Base-by-base conservation (phyloP, 345 rosid species). In the Salix purpurea region DNA sequence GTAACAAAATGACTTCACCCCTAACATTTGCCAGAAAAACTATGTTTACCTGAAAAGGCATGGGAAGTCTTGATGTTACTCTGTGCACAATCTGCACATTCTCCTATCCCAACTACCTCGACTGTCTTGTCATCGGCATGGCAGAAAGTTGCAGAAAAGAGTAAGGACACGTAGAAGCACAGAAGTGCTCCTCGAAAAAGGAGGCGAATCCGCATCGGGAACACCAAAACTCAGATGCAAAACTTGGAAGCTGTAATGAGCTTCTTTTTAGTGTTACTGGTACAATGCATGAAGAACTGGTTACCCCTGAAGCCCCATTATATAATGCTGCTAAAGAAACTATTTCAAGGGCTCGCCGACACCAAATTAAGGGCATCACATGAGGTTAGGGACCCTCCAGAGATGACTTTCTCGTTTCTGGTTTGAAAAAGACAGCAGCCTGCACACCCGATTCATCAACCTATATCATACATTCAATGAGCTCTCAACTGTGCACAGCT, bases 31-130 rank as follows among this genome's bases (percentile, higher is more conserved):
- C 64, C 64, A 23, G 10, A 23, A 56, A n/a, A 23, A 58, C 64
- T 64, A 3, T 7, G 24, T 39, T 16, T 80, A 89, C 98, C 97
- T 82, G 89, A 77, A 78, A 88, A 90, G 12, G 91, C 96, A 64
- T 87, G 87, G 70, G 78, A 83, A 12, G 71, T 74, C 66, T 89
- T 83, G 67, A 87, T 70, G 54, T 81, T 84, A 48, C 39, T 79
- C 54, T 72, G 54, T 11, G 77, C 81, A 69, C 94, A 90, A 14
- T 86, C 94, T 37, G 86, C 85, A 82, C 97, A 90, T 84, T 92
- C 92, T 42, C 90, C 93, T 34, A 50, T 23, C 6, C 98, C 98
- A 58, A 91, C 87, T 2, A 92, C 92, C 83, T 87, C 91, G 3
- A 86, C 83, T 26, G 58, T 58, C 28, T 58, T 61, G 9, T 72